phyloP scores from a whole-genome alignment of 1,139 yeast species.

The Magnusiomyces fungicola region DNA sequence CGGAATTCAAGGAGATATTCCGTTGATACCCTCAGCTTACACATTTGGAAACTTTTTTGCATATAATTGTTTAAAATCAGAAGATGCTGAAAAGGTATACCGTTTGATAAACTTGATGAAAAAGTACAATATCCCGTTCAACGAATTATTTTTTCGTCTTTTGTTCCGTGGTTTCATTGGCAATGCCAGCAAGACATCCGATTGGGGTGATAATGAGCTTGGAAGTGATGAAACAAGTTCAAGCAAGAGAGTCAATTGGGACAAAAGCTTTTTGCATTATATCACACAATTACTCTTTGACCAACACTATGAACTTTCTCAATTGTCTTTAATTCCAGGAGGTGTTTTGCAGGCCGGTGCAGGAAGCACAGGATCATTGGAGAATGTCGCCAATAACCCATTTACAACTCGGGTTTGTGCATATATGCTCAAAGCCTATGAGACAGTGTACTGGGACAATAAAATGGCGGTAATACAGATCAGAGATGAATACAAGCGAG shows the following conservation, averaged over 20 bases:
- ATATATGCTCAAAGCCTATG: slow-evolving; percentile 3
- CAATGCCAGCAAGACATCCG: slow-evolving; percentile 1
- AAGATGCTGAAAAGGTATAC: slow-evolving; percentile 4
- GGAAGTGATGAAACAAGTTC: neutral
- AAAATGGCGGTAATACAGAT: neutral
- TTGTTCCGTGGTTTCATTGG: slow-evolving; percentile 10
- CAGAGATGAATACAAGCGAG: neutral
- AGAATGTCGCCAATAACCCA: neutral
- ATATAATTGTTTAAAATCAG: slow-evolving; percentile 8
- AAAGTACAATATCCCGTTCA: slow-evolving; percentile 2
- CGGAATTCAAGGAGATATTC: slow-evolving; percentile 4
- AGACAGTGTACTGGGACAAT: neutral
- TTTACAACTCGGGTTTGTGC: slow-evolving; percentile 1
- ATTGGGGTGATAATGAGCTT: neutral
- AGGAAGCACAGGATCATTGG: neutral
- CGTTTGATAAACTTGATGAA: slow-evolving; percentile 5
- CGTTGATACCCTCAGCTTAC: slow-evolving; percentile 9
- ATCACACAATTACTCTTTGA: slow-evolving; percentile 5
- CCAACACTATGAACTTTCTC: slow-evolving; percentile 5
- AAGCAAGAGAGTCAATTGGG: slow-evolving; percentile 9
- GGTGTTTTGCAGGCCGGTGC: neutral
- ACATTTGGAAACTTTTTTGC: slow-evolving; percentile 12
- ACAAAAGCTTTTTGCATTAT: slow-evolving; percentile 3
- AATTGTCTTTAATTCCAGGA: neutral
- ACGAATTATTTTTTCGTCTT: slow-evolving; percentile 1